phyloP scores from a whole-genome alignment of 805 yeast genomes.

The Candida stauntonica region DNA sequence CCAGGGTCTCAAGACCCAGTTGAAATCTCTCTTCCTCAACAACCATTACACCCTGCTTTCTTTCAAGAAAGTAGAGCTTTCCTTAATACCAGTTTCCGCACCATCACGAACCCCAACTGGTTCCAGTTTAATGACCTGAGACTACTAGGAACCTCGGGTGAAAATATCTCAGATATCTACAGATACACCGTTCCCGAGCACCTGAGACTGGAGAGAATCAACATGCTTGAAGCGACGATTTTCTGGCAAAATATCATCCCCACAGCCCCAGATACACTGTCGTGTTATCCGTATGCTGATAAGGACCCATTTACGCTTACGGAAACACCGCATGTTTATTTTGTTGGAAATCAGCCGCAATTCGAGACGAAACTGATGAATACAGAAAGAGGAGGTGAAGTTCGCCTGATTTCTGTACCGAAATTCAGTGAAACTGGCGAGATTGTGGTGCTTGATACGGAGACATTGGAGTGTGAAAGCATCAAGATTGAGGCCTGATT shows the following conservation, averaged over 20 bases:
- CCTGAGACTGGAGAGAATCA: conserved; percentile 35
- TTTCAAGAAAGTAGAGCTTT: conserved; percentile 45
- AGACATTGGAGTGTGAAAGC: conserved; percentile 50
- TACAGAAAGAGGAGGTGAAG: conserved; percentile 35
- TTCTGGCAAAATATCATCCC: conserved; percentile 88
- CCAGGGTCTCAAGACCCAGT: conserved; percentile 88
- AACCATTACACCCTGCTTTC: conserved; percentile 76
- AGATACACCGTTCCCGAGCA: conserved; percentile 53
- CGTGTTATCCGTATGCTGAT: conserved; percentile 78
- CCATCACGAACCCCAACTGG: conserved; percentile 73
- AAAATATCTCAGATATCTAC: conserved; percentile 71
- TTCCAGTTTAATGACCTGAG: conserved; percentile 51
- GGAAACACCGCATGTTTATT: conserved; percentile 81
- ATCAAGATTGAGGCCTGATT: conserved; percentile 29
- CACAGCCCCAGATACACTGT: conserved; percentile 92
- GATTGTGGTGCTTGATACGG: conserved; percentile 55
- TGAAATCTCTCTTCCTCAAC: conserved; percentile 84
- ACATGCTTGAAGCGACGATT: conserved; percentile 62
- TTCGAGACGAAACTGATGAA: conserved; percentile 45
- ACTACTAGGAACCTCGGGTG: conserved; percentile 77
- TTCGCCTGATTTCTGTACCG: conserved; percentile 66
- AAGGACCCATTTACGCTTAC: conserved; percentile 76
- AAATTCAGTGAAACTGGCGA: conserved; percentile 62
- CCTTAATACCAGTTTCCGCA: conserved; percentile 36
- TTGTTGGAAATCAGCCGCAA: conserved; percentile 77